A percentile compares a stretch with the other conserved stretches of the same genome.
phyloP scores from a whole-genome alignment of 306 rosid species.

The Vigna mungo region DNA sequence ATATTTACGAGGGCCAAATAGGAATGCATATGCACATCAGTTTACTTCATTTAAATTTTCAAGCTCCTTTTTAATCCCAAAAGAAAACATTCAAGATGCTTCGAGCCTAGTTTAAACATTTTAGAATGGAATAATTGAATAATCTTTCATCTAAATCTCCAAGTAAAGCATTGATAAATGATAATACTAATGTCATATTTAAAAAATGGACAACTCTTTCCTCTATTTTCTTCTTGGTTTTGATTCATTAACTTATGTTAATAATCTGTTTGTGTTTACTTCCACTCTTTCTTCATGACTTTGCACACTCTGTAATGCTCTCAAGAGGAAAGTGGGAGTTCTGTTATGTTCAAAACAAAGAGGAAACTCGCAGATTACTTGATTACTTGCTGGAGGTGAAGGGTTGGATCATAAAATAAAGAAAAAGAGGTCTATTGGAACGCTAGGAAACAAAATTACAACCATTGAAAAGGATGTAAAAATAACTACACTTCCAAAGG shows the following conservation, averaged over 20 bases:
- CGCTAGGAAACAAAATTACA: slow-evolving; percentile 68
- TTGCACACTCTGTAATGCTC: no score
- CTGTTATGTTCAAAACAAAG: slow-evolving; percentile 67
- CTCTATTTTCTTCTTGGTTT: slow-evolving; percentile 7
- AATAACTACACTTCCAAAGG: slow-evolving; percentile 60
- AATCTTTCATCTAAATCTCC: slow-evolving; percentile 30
- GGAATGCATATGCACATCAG: slow-evolving; percentile 6
- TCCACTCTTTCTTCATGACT: no score
- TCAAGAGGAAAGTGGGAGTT: neutral
- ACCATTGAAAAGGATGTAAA: slow-evolving; percentile 68
- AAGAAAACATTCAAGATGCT: slow-evolving; percentile 18
- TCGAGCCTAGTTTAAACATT: slow-evolving; percentile 38
- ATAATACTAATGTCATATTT: slow-evolving; percentile 3
- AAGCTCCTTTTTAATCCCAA: slow-evolving; percentile 24
- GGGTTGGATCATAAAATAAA: no score
- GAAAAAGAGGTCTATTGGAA: slow-evolving; percentile 88
- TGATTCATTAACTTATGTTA: no score
- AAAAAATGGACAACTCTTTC: slow-evolving; percentile 8
- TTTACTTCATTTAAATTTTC: neutral
- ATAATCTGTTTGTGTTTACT: no score
- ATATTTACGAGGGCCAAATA: slow-evolving; percentile 7
- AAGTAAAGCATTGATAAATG: slow-evolving; percentile 13
- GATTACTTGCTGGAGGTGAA: no score
- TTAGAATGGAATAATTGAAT: slow-evolving; percentile 4
- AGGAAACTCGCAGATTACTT: no score